These are phyloP conservation scores for Conticribra guillardii DNA, from an alignment of 108 stramenopile species.

Conservation along the genomic window DNA sequence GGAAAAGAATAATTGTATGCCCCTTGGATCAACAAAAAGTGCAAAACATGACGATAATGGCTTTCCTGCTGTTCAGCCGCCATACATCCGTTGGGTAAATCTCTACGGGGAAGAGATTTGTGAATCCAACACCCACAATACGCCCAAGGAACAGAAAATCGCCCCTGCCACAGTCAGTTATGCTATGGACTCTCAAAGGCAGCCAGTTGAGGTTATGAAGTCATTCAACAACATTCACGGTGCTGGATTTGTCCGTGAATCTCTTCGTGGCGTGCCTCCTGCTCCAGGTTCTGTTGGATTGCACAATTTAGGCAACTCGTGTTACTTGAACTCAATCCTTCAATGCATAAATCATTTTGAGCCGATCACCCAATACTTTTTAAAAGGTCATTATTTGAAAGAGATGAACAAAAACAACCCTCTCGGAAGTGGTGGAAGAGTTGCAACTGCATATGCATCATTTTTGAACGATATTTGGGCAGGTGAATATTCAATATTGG, in stretches of 20 bases:
- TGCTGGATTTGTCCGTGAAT: conserved; percentile 80
- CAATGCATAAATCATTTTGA: conserved; percentile 92
- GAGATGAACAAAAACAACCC: conserved; percentile 81
- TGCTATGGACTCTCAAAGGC: conserved; percentile 59
- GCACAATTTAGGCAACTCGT: conserved; percentile 97
- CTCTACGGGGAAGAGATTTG: conserved; percentile 87
- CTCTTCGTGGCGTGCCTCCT: conserved; percentile 74
- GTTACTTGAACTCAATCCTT: conserved; percentile 93
- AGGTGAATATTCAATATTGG: conserved; percentile 74
- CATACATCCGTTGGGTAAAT: conserved; percentile 79
- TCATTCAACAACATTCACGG: conserved; percentile 72
- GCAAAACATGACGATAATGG: conserved; percentile 16
- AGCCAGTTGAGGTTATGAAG: conserved; percentile 76
- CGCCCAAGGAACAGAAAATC: conserved; percentile 32
- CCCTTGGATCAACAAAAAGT: conserved; percentile 1
- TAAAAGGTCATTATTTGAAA: conserved; percentile 68
- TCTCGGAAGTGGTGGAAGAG: conserved; percentile 84
- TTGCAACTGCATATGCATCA: conserved; percentile 85
- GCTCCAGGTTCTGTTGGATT: conserved; percentile 93
- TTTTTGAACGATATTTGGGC: conserved; percentile 85
- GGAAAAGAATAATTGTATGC: conserved; percentile 48
- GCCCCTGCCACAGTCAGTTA: conserved; percentile 66
- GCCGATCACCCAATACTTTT: conserved; percentile 88
- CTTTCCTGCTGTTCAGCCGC: conserved; percentile 45
- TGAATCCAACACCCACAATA: conserved; percentile 63